Base-by-base conservation (phyloP, 768 basidiomycete species). In the Paxillus involutus region DNA sequence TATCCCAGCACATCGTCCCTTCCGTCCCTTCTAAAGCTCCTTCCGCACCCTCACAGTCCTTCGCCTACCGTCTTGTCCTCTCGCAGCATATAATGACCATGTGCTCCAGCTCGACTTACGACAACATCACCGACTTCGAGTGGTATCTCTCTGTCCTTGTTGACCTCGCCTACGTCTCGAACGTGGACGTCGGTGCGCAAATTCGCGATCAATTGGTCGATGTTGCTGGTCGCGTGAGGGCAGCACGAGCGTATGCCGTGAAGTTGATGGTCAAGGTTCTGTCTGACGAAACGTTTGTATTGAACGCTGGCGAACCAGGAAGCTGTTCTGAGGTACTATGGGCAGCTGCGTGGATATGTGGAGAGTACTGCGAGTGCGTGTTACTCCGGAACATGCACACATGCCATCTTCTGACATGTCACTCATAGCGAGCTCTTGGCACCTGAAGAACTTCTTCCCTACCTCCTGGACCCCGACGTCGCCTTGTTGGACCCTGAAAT, bases 111-210 rank as follows among this genome's bases (percentile, higher is more conserved):
- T 85, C 85, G 36, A 89, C 87, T 19, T 98, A 96, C 67, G 85
- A 87, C 49, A 89, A 94, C 63, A 80, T 99, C 26, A 78, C 81
- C 43, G 95, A 98, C 72, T 98, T 98, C 65, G 92, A 98, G 66
- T 99, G 97, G 96, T 97, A 94, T 69, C 79, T 98, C 19, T 97
- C 96, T 5, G 93, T 95, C 8, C 83, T 98, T 29, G 82, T 98
- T 44, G 94, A 98, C 65, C 77, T 98, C 9, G 86, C 92, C 0
- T 92, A 97, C 65, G 80, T 98, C 39, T 89, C 93, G 47, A 82
- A 85, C 26, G 91, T 87, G 45, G 77, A 89, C 59, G 77, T 97
- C 45, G 94, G 94, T 2, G 63, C 73, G 0, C 81, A 89, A 62
- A 88, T 98, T 50, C 80, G 86, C 12, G 85, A 93, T 56, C 89